phyloP scores from a whole-genome alignment of 2,329 filamentous ascomycete species.

The Epichloe amarillans region DNA sequence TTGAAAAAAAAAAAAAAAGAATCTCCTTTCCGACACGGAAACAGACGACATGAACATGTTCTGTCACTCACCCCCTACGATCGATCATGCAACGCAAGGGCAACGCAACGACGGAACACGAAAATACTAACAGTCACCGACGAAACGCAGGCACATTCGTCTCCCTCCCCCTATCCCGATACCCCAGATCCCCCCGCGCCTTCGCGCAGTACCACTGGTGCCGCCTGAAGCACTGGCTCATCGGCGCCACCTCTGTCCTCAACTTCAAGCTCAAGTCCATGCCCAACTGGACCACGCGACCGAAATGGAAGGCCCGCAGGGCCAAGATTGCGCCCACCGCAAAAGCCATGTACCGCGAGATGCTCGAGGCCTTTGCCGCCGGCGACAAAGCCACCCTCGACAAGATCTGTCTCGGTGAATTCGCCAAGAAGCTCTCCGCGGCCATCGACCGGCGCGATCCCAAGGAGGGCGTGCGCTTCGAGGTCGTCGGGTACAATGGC shows the following conservation, averaged over 20 bases:
- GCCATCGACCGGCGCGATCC: conserved; percentile 39
- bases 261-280: conserved; percentile 32
- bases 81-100: no score
- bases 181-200: conserved; percentile 15
- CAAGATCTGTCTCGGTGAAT: conserved; percentile 38
- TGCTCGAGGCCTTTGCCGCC: conserved; percentile 47
- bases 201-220: conserved; percentile 25
- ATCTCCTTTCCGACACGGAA: no score
- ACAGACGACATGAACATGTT: no score
- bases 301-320: conserved; percentile 30
- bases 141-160: conserved; percentile 32
- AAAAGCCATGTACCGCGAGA: conserved; percentile 43
- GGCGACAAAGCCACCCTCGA: conserved; percentile 40
- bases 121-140: not conserved
- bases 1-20: no score
- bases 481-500: conserved; percentile 37
- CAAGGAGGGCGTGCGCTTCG: conserved; percentile 35
- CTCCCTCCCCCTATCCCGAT: conserved; percentile 23
- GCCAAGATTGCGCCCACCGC: conserved; percentile 36
- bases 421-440: conserved; percentile 36
- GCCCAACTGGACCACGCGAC: conserved; percentile 26
- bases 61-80: no score
- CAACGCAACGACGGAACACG: not conserved
- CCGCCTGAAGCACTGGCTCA: conserved; percentile 21
- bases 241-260: conserved; percentile 22